Base-by-base conservation (phyloP, 148 eudicot genomes). In the Silene conica region DNA sequence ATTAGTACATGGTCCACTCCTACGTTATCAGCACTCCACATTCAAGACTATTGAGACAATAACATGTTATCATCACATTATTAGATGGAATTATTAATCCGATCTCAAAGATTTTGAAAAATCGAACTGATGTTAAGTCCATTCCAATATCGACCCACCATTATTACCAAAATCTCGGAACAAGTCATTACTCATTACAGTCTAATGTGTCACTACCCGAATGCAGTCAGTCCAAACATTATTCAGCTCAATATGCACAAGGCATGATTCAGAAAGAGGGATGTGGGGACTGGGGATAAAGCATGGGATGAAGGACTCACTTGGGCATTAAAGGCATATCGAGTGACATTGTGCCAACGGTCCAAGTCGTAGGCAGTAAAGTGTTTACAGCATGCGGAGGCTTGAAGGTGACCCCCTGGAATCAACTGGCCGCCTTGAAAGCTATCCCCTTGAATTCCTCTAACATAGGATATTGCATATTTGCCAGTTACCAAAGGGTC, bases 381-480 rank as follows among this genome's bases (percentile, higher is more conserved):
- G 70, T 91, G 93, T 79, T 91, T 91, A 77, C 93, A 91, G 65
- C 96, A 91, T 28, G 96, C 93, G 0, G 96, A 91, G 2, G 93
- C 93, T 45, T 85, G 91, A 79, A 91, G 91, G 22, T 77, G 82
- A 0, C 82, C 79, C 13, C 76, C 55, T 0, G 55, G 55, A 50
- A 50, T 77, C 11, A 62, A 66, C 16, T 61, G 82, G 41, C 74
- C 85, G 16, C 97, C 97, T 62, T 76, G 48, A 23, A 89, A 81
- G 16, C 81, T 67, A 72, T 90, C 95, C 4, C 95, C 97, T 69
- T 92, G 90, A 2, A 92, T 45, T 12, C 97, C 97, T 69, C 97
- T 78, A 0, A 92, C 97, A 60, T 66, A 92, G 8, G 90, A 72
- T 23, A 87, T 89, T 21, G 89, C 86, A n/a, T 92, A 92, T 68